Evolutionary conservation across 1,284 basidiomycete genomes (phyloP), one percentile per base, ranked within the genome.

Genomic region (Kalmanozyma brasiliensis): DNA sequence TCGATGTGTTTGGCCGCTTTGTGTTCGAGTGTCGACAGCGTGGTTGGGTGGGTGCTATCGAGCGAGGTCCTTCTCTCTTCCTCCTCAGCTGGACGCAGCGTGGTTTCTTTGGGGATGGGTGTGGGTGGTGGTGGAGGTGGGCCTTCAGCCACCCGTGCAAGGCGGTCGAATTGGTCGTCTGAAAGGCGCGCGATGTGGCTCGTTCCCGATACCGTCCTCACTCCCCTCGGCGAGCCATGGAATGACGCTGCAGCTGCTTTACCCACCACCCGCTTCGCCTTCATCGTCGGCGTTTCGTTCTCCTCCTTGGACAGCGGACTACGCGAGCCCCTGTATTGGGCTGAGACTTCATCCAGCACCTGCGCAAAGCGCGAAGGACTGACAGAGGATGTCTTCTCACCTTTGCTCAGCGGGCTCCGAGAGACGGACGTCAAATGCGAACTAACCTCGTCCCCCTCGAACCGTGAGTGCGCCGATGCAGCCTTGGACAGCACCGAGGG

Each of bases 381-480:
- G n/a, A n/a, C n/a, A n/a, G n/a, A n/a, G n/a, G n/a, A n/a, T n/a
- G n/a, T n/a, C n/a, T n/a, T n/a, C n/a, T n/a, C n/a, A n/a, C n/a
- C n/a, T n/a, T n/a, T n/a, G n/a, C n/a, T n/a, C 17, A 56, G 19
- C 20, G 59, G 65, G 34, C 60, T 68, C 9, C 66, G 40, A 26
- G 60, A 63, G 24, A 64, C 41, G 14, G 53, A 59, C n/a, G 66
- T 69, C 40, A 69, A 35, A 20, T 63, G 37, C 10, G 51, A 48
- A 5, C 46, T 46, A 4, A 43, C 33, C 5, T 29, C 53, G 14
- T 45, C 45, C 10, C 52, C 46, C 20, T 38, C 3, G 10, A 43
- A 49, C 11, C 22, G 9, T 3, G 57, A 61, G 24, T 52, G 49
- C 8, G 45, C 43, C 1, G 59, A 52, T 16, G 59, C 45, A 8